Evolutionary conservation across 2,329 filamentous ascomycete species (phyloP), one percentile per base, ranked within the genome.

Genomic region (Talaromyces marneffei): DNA sequence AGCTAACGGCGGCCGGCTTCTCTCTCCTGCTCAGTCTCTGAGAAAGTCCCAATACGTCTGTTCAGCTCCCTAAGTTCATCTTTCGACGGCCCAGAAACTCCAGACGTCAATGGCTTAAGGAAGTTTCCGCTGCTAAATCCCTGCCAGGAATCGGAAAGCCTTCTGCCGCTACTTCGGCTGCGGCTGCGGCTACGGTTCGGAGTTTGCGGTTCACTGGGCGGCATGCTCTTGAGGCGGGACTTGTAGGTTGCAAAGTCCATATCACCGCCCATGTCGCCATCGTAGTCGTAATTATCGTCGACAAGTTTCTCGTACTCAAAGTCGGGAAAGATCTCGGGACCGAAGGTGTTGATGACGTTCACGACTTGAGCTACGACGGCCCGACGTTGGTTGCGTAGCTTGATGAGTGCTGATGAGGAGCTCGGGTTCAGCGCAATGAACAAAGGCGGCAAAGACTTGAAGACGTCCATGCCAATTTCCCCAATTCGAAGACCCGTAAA

Each of bases 381-480:
- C 27, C 85, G 87, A 57, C 94, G 86, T 63, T 85, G 82, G 65
- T 84, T 79, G 61, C 91, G 87, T 57, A 99, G 83, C 68, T 88
- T 88, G 65, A 90, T 85, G 55, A 99, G 85, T 62, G 88, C 90
- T 77, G 92, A 96, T 72, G 87, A 88, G 1, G 90, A 93, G 6
- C 87, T 86, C 1, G 94, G 94, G 69, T 89, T 89, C 69, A 97
- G 83, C 66, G 90, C 93, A 33, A 97, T 82, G 50, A 96, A 80
- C 9, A 99, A 84, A 5, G 94, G 94, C 7, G 91, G 86, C 16
- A 99, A 83, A 0, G 93, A 97, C 77, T 97, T 99, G 78, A 94
- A 80, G 59, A 99, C 96, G 71, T 99, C 94, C 92, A 99, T 97
- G 55, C 93, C 94, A 16, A 96, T 89, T 78, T 99, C 94, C 50